Evolutionary conservation across 2,329 filamentous ascomycete genomes (phyloP).

Genomic region (Purpureocillium takamizusanense): DNA sequence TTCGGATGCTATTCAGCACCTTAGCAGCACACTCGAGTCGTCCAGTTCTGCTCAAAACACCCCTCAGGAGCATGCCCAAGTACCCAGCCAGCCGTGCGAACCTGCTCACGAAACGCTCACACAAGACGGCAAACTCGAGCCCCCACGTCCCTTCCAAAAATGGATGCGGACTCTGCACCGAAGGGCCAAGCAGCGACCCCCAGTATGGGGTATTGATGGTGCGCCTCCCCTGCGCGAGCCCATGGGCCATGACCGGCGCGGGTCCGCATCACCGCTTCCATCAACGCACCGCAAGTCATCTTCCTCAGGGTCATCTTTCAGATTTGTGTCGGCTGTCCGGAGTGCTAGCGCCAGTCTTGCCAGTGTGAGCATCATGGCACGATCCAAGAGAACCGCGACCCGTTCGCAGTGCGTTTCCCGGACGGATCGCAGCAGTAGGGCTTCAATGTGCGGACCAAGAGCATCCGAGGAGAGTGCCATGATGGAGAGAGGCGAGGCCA

Average conservation of each 20-base stretch:
- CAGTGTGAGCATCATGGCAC: conserved; percentile 59
- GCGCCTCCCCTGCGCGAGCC: conserved; percentile 5
- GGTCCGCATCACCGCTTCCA: not conserved
- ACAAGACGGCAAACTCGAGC: conserved; percentile 5
- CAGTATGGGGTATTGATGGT: not conserved
- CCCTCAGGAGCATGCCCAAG: conserved; percentile 11
- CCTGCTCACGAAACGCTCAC: not conserved
- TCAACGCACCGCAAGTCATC: conserved; percentile 22
- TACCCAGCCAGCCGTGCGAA: conserved; percentile 15
- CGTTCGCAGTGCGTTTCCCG: conserved; percentile 46
- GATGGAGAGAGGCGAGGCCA: conserved; percentile 39
- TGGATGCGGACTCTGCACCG: conserved; percentile 66
- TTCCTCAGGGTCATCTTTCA: conserved; percentile 67
- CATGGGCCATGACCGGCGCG: not conserved
- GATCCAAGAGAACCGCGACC: conserved; percentile 43
- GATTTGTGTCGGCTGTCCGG: conserved; percentile 70
- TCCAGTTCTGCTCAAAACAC: not conserved
- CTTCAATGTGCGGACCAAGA: conserved; percentile 50
- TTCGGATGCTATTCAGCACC: conserved; percentile 26
- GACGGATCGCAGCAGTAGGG: conserved; percentile 53
- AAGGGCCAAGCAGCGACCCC: conserved; percentile 34
- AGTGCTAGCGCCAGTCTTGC: conserved; percentile 72
- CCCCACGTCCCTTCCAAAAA: conserved; percentile 49
- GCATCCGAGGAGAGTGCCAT: conserved; percentile 57
- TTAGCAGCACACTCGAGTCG: conserved; percentile 2